Evolutionary conservation across 306 rosid genomes (phyloP).

Genomic region (Corylus avellana): DNA sequence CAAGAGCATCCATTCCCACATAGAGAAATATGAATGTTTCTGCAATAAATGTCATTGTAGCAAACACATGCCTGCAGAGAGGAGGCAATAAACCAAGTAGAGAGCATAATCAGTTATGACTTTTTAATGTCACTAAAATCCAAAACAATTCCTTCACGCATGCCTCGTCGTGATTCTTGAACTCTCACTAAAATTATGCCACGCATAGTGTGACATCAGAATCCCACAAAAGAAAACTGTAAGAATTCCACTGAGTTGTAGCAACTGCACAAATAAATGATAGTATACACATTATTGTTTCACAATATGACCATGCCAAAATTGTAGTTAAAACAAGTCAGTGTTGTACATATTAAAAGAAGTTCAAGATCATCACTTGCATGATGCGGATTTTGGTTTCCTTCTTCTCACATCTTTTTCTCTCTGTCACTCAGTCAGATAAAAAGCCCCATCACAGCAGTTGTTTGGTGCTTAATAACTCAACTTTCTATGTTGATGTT

Average conservation of each 20-base stretch:
- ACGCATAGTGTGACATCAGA: constrained; percentile 89
- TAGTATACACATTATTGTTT: background rate
- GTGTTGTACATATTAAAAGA: background rate
- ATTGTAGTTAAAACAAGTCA: background rate
- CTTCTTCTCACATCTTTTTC: background rate
- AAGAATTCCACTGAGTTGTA: constrained; percentile 88
- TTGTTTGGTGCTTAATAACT: background rate
- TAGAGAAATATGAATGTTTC: constrained; percentile 90
- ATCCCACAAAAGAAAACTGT: constrained; percentile 95
- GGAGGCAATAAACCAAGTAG: background rate
- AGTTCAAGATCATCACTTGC: constrained; percentile 3
- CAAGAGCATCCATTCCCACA: constrained; percentile 97
- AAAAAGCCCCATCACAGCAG: background rate
- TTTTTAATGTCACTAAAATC: constrained; percentile 14
- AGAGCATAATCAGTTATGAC: background rate
- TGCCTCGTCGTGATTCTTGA: constrained; percentile 88
- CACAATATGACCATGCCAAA: background rate
- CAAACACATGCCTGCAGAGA: constrained; percentile 72
- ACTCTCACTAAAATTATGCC: constrained; percentile 71
- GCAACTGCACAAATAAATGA: constrained; percentile 48
- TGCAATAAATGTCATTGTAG: constrained; percentile 83
- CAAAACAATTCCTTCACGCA: constrained; percentile 5
- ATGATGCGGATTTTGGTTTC: background rate
- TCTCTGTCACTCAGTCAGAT: background rate
- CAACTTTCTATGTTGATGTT: background rate